phyloP scores from a whole-genome alignment of 1,284 basidiomycete genomes.

The Psilocybe mexicana region DNA sequence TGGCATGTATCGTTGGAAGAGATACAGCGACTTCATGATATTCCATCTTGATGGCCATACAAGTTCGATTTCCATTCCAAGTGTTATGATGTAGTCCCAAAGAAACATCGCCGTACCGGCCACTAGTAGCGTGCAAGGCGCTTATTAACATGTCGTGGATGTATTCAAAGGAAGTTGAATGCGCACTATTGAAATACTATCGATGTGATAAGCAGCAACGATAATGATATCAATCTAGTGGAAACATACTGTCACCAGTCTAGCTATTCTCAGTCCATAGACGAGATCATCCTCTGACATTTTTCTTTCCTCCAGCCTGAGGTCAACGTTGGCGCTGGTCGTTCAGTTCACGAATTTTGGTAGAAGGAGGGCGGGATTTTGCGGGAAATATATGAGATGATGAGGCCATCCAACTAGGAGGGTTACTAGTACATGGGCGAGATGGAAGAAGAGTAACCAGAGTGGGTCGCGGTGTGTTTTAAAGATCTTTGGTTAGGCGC shows the following conservation, averaged over 20 bases:
- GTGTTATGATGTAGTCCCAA: constrained; percentile 7
- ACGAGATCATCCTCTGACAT: background rate
- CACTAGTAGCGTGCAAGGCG: background rate
- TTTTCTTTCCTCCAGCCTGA: background rate
- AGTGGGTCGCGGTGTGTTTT: no score
- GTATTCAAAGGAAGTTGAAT: background rate
- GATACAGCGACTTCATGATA: constrained; percentile 6
- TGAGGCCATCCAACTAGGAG: no score
- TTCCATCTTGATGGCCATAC: constrained; percentile 11
- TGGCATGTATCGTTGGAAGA: constrained; percentile 10
- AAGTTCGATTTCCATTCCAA: constrained; percentile 5
- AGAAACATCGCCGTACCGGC: constrained; percentile 6
- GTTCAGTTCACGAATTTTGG: no score
- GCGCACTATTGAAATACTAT: background rate
- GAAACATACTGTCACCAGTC: background rate
- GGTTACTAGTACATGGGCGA: no score
- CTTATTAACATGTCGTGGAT: background rate
- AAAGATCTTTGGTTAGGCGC: no score
- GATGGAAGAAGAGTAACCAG: no score
- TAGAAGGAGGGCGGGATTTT: no score
- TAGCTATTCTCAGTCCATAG: background rate
- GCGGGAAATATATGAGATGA: no score
- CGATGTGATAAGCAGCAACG: background rate
- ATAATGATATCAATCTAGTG: background rate
- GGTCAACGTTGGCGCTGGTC: no score